Evolutionary conservation across 208 protist genomes (phyloP), one percentile per base, ranked within the genome.

Genomic region (Trypanosoma grayi): DNA sequence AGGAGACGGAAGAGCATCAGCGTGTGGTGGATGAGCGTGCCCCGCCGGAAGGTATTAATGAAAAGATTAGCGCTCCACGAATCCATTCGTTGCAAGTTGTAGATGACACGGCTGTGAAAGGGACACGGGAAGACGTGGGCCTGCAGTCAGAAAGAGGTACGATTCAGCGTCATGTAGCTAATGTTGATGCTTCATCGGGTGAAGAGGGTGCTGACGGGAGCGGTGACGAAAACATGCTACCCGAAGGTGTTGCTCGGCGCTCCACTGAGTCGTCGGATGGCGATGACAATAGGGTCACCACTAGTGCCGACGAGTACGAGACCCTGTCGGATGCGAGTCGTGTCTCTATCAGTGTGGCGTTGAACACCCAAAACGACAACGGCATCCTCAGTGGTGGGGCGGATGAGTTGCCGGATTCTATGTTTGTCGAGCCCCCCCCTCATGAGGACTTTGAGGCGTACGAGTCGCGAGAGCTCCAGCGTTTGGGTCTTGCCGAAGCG

Each of bases 221-320:
- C 2, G 83, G 71, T 24, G 81, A 83, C 16, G 83, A 81, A 2
- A 91, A 98, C 41, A 60, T 92, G 25, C 95, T 96, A 20, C 90
- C 98, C 64, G 56, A 85, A 11, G 93, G 98, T 14, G 90, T 95
- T 51, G 97, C 67, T 14, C 48, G 55, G 11, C 20, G 45, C 25
- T 11, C 7, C 34, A 39, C 7, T 39, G 11, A 11, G 7, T 14
- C 7, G 34, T 14, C 9, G 9, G 11, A 39, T 14, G 34, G 11
- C 34, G 11, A 11, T 39, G 34, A 14, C 9, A 39, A 39, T 11
- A n/a, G 4, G 39, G 39, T 14, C 5, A n/a, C 4, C 39, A 60
- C 64, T 30, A 39, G 39, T 28, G 27, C 24, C 36, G 52, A 43
- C n/a, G 60, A 55, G n/a, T 54, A 58, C 27, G 45, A 61, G 0